Evolutionary conservation across 2,329 filamentous ascomycete genomes (phyloP).

Genomic region (Penicillium digitatum): DNA sequence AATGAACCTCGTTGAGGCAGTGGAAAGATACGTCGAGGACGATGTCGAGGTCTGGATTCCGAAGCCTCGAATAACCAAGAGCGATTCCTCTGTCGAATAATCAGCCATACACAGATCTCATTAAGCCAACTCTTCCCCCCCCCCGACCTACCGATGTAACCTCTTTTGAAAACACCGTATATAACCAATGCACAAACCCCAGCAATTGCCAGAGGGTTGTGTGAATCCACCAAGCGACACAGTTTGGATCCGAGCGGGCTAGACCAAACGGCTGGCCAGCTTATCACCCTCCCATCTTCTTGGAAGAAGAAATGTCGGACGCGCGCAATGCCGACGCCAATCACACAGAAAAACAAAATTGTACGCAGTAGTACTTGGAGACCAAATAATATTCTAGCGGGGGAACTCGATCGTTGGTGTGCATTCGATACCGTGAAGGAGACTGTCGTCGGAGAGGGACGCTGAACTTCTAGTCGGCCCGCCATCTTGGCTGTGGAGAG

Average conservation of each 20-base stretch:
- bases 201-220: constrained; percentile 43
- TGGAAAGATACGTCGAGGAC: constrained; percentile 62
- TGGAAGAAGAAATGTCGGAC: constrained; percentile 29
- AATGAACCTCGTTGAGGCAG: constrained; percentile 68
- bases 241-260: constrained; percentile 32
- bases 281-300: constrained; percentile 24
- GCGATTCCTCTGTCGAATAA: constrained; percentile 66
- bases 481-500: constrained; percentile 51
- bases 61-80: constrained; percentile 81
- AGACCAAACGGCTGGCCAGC: constrained; percentile 34
- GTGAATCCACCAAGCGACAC: constrained; percentile 36
- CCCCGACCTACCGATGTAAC: constrained; percentile 47
- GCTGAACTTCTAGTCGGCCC: constrained; percentile 44
- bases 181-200: constrained; percentile 39
- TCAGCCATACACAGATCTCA: not conserved
- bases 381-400: constrained; percentile 45
- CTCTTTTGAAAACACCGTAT: constrained; percentile 46
- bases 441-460: constrained; percentile 80
- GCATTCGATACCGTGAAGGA: constrained; percentile 87
- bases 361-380: constrained; percentile 46
- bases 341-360: constrained; percentile 41
- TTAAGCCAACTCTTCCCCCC: not conserved
- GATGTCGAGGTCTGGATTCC: constrained; percentile 83
- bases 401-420: constrained; percentile 49
- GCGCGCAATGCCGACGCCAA: constrained; percentile 37